Conservation (phyloP, 2,329 filamentous ascomycete species). For the Ceratocystis harringtonii region DNA sequence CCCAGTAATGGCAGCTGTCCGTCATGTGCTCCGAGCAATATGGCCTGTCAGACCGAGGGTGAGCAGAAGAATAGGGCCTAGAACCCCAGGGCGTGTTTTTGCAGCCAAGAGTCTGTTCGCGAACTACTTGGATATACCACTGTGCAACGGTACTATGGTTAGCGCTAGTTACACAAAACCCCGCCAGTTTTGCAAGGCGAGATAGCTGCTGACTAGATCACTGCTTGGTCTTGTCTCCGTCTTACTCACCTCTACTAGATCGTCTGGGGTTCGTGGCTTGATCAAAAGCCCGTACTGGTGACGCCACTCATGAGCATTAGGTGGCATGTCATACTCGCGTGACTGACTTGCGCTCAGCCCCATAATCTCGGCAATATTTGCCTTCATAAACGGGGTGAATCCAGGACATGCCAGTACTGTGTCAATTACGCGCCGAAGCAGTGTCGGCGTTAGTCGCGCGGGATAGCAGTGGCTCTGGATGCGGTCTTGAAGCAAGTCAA, state of each 20-base stretch:
- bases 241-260: slow-evolving; percentile 39
- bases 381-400: slow-evolving; percentile 47
- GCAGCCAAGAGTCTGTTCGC: slow-evolving; percentile 1
- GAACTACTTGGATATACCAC: slow-evolving; percentile 15
- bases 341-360: slow-evolving; percentile 26
- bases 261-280: slow-evolving; percentile 34
- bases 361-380: slow-evolving; percentile 36
- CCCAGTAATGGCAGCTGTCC: slow-evolving; percentile 12
- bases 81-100: not conserved
- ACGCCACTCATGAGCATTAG: slow-evolving; percentile 34
- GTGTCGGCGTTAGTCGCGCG: slow-evolving; percentile 35
- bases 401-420: slow-evolving; percentile 43
- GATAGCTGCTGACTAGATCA: not conserved
- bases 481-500: slow-evolving; percentile 31
- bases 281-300: slow-evolving; percentile 38
- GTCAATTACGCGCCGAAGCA: slow-evolving; percentile 38
- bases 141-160: not conserved
- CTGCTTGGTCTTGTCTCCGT: not conserved
- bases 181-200: not conserved
- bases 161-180: not conserved
- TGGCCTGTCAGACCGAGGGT: not conserved
- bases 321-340: slow-evolving; percentile 33
- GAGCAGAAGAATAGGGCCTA: not conserved
- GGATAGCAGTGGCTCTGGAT: slow-evolving; percentile 28
- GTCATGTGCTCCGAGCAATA: slow-evolving; percentile 1